These are phyloP conservation scores for Xerocomus potaroensis DNA, from an alignment of 768 basidiomycete species.

Conservation along the genomic window DNA sequence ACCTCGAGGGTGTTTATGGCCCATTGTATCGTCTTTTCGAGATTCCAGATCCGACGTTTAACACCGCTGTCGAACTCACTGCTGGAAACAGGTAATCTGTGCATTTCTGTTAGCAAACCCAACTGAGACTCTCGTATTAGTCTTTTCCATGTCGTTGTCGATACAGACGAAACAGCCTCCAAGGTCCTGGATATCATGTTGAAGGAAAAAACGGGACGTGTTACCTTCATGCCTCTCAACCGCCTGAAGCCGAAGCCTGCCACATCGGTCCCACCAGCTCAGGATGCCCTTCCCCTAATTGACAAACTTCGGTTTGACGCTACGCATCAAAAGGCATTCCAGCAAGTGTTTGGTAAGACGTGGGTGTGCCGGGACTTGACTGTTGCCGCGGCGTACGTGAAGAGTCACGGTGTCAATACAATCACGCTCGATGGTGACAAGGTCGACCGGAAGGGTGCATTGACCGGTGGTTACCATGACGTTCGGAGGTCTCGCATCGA, in stretches of 20 bases:
- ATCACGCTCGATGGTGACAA: conserved; percentile 98
- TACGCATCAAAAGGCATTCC: conserved; percentile 75
- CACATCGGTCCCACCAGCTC: conserved; percentile 54
- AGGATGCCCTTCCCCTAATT: conserved; percentile 77
- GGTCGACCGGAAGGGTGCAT: conserved; percentile 91
- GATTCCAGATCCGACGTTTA: conserved; percentile 82
- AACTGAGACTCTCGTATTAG: conserved; percentile 29
- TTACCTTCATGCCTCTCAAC: conserved; percentile 98
- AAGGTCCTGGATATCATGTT: conserved; percentile 92
- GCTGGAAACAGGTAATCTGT: conserved; percentile 83
- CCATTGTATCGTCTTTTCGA: conserved; percentile 93
- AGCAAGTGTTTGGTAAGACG: conserved; percentile 97
- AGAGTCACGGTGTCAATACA: conserved; percentile 91
- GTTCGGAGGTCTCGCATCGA: conserved; percentile 87
- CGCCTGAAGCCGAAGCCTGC: conserved; percentile 77
- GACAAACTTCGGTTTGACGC: conserved; percentile 77
- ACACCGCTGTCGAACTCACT: conserved; percentile 89
- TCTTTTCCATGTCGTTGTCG: conserved; percentile 96
- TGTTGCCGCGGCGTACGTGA: conserved; percentile 90
- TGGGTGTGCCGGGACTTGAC: conserved; percentile 92
- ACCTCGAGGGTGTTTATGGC: conserved; percentile 83
- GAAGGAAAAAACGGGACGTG: conserved; percentile 87
- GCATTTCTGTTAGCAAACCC: not conserved
- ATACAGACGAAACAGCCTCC: conserved; percentile 90
- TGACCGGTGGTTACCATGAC: conserved; percentile 97